Base-by-base conservation (phyloP, 1,139 yeast genomes). In the Spencermartinsiella ligniputridi region DNA sequence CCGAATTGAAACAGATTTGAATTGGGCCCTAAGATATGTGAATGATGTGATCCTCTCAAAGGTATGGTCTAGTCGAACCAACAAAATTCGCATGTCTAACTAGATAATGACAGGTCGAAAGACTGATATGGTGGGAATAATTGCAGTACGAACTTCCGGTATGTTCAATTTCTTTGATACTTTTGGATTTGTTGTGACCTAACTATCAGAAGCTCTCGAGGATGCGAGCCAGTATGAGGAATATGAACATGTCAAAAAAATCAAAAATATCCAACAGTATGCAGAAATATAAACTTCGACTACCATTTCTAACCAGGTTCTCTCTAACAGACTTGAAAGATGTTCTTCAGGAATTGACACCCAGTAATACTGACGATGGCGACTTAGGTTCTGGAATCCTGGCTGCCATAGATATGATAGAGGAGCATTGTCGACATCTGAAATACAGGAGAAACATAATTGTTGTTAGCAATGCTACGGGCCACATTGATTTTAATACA, bases 61-160 rank as follows among this genome's bases (percentile, higher is more conserved):
- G 49, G 68, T 73, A 36, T 48, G 74, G 46, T 27, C 40, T 43
- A 17, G 41, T 45, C 37, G 35, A 15, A 3, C 4, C 18, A n/a
- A 11, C 9, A 29, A 12, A 16, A 4, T 13, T 17, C 37, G 13
- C 16, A 22, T 39, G 3, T 37, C 36, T n/a, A 37, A 40, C n/a
- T 32, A 60, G 57, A 55, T 70, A 9, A 39, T 70, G 30, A 66
- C 71, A 42, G 81, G 71, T 3, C 68, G 86, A 37, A 80, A 79
- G 55, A 74, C 80, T 3, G 88, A 82, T 53, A 65, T 67, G 35
- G 69, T 79, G 1, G 75, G 79, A 0, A 60, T 79, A 2, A 63
- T 77, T 1, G 64, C 70, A 1, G 68, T 68, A 20, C 71, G 76
- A 49, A 27, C 32, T 8, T 27, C 32, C n/a, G 32, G 32, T 27